Base-by-base conservation (phyloP, 2,329 filamentous ascomycete genomes). In the Ophiostoma montium region DNA sequence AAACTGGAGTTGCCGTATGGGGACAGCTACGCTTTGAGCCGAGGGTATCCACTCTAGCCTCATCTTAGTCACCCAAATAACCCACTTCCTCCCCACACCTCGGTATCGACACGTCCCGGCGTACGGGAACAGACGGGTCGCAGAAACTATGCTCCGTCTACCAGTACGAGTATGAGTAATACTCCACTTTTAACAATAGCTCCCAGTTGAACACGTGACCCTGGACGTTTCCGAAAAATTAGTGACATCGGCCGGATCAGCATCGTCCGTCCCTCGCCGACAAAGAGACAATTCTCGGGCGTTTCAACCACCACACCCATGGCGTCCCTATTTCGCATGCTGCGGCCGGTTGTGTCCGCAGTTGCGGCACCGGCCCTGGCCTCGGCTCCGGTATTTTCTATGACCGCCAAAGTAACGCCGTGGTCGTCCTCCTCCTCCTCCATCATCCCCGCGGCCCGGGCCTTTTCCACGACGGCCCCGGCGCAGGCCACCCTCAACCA, bases 401-500 rank as follows among this genome's bases (percentile, higher is more conserved):
- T 54, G 12, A 51, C 56, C 35, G 42, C 52, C 2, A 50, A 55
- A 35, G 38, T n/a, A n/a, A n/a, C n/a, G 51, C 4, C 38, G 39
- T 16, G 16, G 46, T 15, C 33, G 36, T 16, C 36, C n/a, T 61
- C 57, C 35, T 55, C 33, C 48, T 60, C 50, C 54, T 54, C 55
- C 53, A 58, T 56, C 56, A 54, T 55, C 51, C 57, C 56, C 51
- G 57, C 57, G 49, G 50, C 58, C 57, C 60, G 66, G 44, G 57
- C 63, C 44, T 61, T 65, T 48, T 62, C 62, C 32, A 60, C 63
- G 53, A 61, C 81, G 0, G 67, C 76, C 0, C 59, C 69, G 30
- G 69, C 67, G 50, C 67, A 68, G 56, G 78, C 82, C 49, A 88
- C 84, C 9, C 72, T 84, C 57, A 86, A 82, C 68, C 84, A 88